Base-by-base conservation (phyloP, 805 yeast genomes). In the Wickerhamiella nectarea region DNA sequence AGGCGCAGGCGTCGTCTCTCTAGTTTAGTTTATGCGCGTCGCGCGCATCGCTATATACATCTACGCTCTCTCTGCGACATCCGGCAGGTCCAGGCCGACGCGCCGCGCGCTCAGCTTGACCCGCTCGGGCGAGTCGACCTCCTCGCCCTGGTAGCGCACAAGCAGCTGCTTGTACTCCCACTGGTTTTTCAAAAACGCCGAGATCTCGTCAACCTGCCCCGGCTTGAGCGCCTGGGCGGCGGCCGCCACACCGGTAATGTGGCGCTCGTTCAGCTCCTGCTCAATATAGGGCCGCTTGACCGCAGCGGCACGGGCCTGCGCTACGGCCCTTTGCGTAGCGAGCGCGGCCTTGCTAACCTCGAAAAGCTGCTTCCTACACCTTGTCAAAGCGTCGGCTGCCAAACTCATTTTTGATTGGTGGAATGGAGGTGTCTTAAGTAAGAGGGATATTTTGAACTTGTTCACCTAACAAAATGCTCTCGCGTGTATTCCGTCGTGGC, bases 71-170 rank as follows among this genome's bases (percentile, higher is more conserved):
- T n/a, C n/a, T n/a, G n/a, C n/a, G n/a, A 15, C 21, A 6, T 40
- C 38, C 14, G 43, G 43, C 25, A 40, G 57, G 45, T 75, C 75
- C 43, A 89, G 69, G 0, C 98, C 98, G n/a, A 89, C 98, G 50
- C 78, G 72, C 45, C 78, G 71, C 6, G 97, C 98, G 1, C 94
- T 80, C 57, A 72, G 74, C 53, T 76, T 69, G 21, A 89, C 78
- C 45, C 79, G 76, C 48, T 89, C 95, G 41, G 72, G 72, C 55
- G 82, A 94, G 20, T 76, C 71, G 75, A 80, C 74, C 20, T 74
- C 74, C 48, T 80, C 67, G 2, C 94, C 91, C 55, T 87, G 84
- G 61, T 89, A 91, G 52, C 94, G 71, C 52, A 81, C 91, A 36
- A 87, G 66, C 38, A 89, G 68, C 50, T 78, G 87, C 48, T 75